Percentiles rank a stretch among this genome's conserved stretches.
Conservation (phyloP, 148 eudicot species). For the Rhododendron griersonianum region DNA sequence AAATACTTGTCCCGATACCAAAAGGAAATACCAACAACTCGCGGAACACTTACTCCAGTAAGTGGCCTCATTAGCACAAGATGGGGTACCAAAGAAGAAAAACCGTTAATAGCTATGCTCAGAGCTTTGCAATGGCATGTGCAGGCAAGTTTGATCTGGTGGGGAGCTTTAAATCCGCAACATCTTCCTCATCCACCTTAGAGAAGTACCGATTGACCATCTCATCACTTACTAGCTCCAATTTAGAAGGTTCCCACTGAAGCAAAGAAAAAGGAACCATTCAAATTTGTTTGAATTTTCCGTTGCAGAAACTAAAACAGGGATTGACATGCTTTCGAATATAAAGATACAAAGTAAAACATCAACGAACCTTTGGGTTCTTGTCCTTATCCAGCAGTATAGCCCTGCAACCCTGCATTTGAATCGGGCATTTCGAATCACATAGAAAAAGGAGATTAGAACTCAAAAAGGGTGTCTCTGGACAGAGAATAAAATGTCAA, state of each 20-base stretch:
- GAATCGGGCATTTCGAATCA: slow-evolving; percentile 8
- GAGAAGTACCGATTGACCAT: slow-evolving; percentile 70
- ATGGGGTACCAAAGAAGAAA: neutral
- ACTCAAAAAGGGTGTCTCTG: neutral
- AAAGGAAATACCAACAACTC: neutral
- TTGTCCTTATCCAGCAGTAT: slow-evolving; percentile 74
- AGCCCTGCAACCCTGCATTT: slow-evolving; percentile 89
- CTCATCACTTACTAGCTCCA: slow-evolving; percentile 55
- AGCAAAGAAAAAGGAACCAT: slow-evolving; percentile 10
- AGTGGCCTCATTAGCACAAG: neutral
- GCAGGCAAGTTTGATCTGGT: slow-evolving; percentile 53
- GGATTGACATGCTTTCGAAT: neutral
- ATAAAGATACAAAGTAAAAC: neutral
- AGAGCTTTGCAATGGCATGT: slow-evolving; percentile 81
- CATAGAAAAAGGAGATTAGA: neutral
- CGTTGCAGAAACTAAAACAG: neutral
- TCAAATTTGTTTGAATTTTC: neutral
- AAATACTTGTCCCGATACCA: neutral
- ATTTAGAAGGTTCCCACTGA: slow-evolving; percentile 80
- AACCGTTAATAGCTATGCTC: slow-evolving; percentile 6
- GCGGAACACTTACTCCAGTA: neutral
- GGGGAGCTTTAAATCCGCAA: slow-evolving; percentile 79
- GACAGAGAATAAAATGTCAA: neutral
- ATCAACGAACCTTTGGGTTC: slow-evolving; percentile 66
- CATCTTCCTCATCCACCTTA: slow-evolving; percentile 44